Conservation (phyloP, 1,139 yeast genomes). For the Lizanozyma gosingica region DNA sequence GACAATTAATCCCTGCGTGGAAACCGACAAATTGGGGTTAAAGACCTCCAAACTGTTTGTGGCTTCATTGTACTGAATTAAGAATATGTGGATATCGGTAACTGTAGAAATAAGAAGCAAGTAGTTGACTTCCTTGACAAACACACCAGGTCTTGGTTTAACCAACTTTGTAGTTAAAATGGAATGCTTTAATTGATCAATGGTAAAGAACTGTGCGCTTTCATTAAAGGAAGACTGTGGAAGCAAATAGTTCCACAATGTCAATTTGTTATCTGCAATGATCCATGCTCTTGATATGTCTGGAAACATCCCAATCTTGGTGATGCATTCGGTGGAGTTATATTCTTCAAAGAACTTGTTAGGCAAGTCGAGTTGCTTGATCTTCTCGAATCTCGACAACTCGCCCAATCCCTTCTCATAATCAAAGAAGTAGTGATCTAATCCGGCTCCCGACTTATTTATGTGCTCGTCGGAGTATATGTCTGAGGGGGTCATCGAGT, state of each 20-base stretch:
- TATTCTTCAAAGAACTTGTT: conserved; percentile 75
- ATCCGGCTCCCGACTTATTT: conserved; percentile 28
- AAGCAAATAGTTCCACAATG: conserved; percentile 73
- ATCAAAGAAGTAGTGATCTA: conserved; percentile 39
- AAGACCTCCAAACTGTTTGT: conserved; percentile 58
- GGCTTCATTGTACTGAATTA: conserved; percentile 48
- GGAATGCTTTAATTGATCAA: conserved; percentile 75
- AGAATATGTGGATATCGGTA: conserved; percentile 67
- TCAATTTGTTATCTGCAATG: conserved; percentile 70
- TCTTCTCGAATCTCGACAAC: conserved; percentile 72
- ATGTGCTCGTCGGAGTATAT: conserved; percentile 31
- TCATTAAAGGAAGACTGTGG: conserved; percentile 41
- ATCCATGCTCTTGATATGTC: conserved; percentile 85
- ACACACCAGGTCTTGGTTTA: conserved; percentile 71
- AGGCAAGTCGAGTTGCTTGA: conserved; percentile 65
- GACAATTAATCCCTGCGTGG: conserved; percentile 71
- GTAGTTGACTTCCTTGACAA: conserved; percentile 68
- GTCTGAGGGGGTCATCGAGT: conserved; percentile 38
- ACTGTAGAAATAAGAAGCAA: conserved; percentile 75
- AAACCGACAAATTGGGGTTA: conserved; percentile 76
- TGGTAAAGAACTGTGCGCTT: conserved; percentile 63
- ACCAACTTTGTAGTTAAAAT: conserved; percentile 71
- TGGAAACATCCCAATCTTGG: conserved; percentile 79
- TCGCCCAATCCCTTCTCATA: conserved; percentile 34
- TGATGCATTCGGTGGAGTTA: conserved; percentile 55